A percentile compares a stretch with the other conserved stretches of the same genome.
Evolutionary conservation across 345 rosid genomes (phyloP).

Genomic region (Psidium guajava): DNA sequence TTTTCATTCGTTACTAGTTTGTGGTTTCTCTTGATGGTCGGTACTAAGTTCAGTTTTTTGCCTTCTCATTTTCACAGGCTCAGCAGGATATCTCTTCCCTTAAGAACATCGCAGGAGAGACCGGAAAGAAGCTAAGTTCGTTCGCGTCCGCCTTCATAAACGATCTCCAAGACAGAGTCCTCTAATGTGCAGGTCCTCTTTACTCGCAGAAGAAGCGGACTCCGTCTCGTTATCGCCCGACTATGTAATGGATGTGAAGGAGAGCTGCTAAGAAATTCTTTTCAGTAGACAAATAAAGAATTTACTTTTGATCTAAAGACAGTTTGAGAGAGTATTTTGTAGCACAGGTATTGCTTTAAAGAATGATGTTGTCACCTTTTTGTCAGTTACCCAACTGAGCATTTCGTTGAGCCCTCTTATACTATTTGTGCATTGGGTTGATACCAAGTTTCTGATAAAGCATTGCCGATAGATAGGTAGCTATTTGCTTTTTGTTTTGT

Average conservation of each 20-base stretch:
- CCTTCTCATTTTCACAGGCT: constrained; percentile 35
- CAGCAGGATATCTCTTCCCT: constrained; percentile 84
- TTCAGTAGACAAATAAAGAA: background rate
- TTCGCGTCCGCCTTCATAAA: constrained; percentile 67
- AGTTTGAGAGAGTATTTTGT: background rate
- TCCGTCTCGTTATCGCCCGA: background rate
- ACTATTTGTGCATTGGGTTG: background rate
- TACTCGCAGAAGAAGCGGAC: background rate
- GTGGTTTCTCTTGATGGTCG: background rate
- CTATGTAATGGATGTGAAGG: background rate
- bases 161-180: constrained; percentile 88
- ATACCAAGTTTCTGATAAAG: background rate
- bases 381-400: background rate
- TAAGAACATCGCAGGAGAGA: constrained; percentile 85
- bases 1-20: background rate
- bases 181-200: constrained; percentile 17
- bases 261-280: background rate
- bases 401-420: background rate
- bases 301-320: background rate
- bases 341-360: background rate
- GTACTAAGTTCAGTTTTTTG: background rate
- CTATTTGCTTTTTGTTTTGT: background rate
- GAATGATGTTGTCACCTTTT: background rate
- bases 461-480: background rate
- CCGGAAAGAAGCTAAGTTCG: constrained; percentile 75